Evolutionary conservation across 2,329 filamentous ascomycete species (phyloP), one percentile per base, ranked within the genome.

Genomic region (Sporothrix sp.): DNA sequence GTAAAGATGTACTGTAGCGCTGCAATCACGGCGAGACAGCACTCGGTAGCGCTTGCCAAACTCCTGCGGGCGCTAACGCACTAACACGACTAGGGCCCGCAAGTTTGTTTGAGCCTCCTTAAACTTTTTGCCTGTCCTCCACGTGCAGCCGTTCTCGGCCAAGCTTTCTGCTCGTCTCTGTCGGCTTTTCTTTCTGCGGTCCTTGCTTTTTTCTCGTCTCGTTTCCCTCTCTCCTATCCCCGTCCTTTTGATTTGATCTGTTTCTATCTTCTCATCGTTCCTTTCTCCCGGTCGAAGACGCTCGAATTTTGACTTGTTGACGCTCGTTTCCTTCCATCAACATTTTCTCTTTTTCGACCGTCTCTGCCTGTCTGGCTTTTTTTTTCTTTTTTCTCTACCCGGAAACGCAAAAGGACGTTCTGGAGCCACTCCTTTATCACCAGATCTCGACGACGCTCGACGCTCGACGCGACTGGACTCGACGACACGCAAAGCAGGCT

Each of bases 201-300:
- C 40, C 43, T 52, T 21, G 30, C 27, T 44, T 39, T 48, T 59
- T 54, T 39, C 52, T 58, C 48, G 42, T 50, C 16, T 37, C 16
- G 16, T 9, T 23, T 25, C 20, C 36, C 23, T 35, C 20, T 21
- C 32, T 45, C 28, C 30, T 16, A 35, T 35, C 16, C 32, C 30
- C 38, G 27, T 13, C 2, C 14, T 32, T 43, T 13, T 8, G 6
- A 5, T 28, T 28, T 28, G 25, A 5, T 28, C 25, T 28, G 5
- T n/a, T 50, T 30, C 30, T 23, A 36, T 27, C 18, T 21, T 30
- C 35, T 9, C 21, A 14, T 37, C 14, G 21, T 40, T 27, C 13
- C 27, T 40, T 18, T 18, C n/a, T 37, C n/a, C 11, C 6, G 43
- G 23, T 45, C 23, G 20, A 35, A 39, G 46, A 28, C 14, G 9